These are phyloP conservation scores for Pleurotus platypus DNA, from an alignment of 768 basidiomycete genomes.

Conservation along the genomic window DNA sequence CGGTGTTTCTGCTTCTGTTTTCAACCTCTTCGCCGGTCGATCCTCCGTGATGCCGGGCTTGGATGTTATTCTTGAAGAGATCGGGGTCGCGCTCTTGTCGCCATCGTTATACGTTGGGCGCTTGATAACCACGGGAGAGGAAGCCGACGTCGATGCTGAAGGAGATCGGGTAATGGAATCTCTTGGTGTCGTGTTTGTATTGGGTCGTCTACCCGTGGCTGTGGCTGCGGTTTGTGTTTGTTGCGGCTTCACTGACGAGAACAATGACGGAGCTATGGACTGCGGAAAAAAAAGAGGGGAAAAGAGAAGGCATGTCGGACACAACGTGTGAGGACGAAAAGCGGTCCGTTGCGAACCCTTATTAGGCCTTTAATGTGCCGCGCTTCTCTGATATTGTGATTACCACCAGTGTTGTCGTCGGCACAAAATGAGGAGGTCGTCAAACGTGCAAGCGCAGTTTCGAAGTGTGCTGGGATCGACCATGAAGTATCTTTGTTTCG, in stretches of 20 bases:
- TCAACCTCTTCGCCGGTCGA: slow-evolving; percentile 32
- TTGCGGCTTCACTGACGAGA: neutral
- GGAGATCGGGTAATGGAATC: neutral
- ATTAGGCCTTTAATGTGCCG: slow-evolving; percentile 39
- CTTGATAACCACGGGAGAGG: neutral
- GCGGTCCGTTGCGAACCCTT: slow-evolving; percentile 54
- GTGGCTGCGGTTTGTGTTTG: neutral
- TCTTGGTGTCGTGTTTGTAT: neutral
- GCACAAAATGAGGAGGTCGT: slow-evolving; percentile 14
- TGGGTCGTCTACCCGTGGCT: neutral
- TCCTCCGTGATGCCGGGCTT: too few species aligned
- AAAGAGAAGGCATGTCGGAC: slow-evolving; percentile 30
- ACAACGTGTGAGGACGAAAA: slow-evolving; percentile 31
- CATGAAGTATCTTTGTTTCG: slow-evolving; percentile 38
- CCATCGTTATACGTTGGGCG: neutral
- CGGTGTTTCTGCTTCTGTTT: slow-evolving; percentile 22
- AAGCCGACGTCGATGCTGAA: neutral
- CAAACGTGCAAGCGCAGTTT: slow-evolving; percentile 27
- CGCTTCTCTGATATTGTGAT: slow-evolving; percentile 18
- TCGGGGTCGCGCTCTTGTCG: neutral
- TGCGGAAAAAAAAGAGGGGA: slow-evolving; percentile 36
- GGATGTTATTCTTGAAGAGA: too few species aligned
- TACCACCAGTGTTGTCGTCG: neutral
- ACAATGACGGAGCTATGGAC: slow-evolving; percentile 28
- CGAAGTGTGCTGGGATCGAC: slow-evolving; percentile 37